Evolutionary conservation across 176 grass and related monocot species (phyloP).

Genomic region (Sorghum bicolor): DNA sequence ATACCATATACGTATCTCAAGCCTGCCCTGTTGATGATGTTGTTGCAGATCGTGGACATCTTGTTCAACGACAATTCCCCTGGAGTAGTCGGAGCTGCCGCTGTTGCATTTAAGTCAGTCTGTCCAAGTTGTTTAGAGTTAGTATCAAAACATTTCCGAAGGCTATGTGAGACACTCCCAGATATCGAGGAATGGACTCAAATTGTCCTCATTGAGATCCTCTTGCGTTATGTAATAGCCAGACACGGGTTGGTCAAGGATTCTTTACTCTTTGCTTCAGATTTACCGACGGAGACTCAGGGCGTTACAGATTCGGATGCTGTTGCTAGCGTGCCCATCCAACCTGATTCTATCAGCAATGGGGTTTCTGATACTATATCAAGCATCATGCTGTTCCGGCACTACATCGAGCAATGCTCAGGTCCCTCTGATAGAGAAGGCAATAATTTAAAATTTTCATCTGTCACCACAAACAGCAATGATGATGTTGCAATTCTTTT

Average conservation of each 20-base stretch:
- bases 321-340: constrained; percentile 15
- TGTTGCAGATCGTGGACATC: constrained; percentile 68
- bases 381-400: constrained; percentile 44
- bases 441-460: constrained; percentile 6
- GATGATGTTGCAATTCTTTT: constrained; percentile 77
- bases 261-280: constrained; percentile 50
- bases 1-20: constrained; percentile 17
- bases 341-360: not conserved
- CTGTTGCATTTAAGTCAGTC: constrained; percentile 72
- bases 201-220: constrained; percentile 77
- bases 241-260: constrained; percentile 89
- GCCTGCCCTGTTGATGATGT: not conserved
- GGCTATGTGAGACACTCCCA: constrained; percentile 80
- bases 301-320: constrained; percentile 21
- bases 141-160: constrained; percentile 68
- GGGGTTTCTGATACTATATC: constrained; percentile 33
- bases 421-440: constrained; percentile 16
- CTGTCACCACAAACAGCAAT: constrained; percentile 46
- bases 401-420: constrained; percentile 64
- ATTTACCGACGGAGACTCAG: constrained; percentile 3
- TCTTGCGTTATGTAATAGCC: constrained; percentile 80
- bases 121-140: constrained; percentile 66
- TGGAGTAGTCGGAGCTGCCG: constrained; percentile 73
- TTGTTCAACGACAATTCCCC: constrained; percentile 69
- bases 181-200: constrained; percentile 95